Conservation (phyloP, 1,284 basidiomycete species). For the Fomitiporia mediterranea region DNA sequence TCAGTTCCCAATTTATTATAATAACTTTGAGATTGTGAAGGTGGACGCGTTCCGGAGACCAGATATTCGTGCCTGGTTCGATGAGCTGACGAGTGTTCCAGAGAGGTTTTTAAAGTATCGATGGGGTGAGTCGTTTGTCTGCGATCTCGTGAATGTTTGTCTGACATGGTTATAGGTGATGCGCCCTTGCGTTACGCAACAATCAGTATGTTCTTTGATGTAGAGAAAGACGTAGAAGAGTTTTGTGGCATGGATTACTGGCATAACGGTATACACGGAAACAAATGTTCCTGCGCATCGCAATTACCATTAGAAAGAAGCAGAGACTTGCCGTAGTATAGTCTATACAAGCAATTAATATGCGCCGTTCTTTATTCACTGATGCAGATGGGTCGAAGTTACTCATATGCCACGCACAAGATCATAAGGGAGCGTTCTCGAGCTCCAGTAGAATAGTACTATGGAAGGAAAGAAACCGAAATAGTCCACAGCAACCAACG, state of each 20-base stretch:
- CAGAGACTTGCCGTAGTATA: too few relatives aligned
- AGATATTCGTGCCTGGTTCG: slow-evolving; percentile 18
- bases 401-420: neutral
- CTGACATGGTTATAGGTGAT: slow-evolving; percentile 14
- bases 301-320: slow-evolving; percentile 4
- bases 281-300: slow-evolving; percentile 2
- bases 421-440: neutral
- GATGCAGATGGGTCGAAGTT: neutral
- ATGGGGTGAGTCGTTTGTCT: slow-evolving; percentile 18
- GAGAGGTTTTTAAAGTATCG: slow-evolving; percentile 21
- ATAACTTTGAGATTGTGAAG: slow-evolving; percentile 19
- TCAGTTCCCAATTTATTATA: slow-evolving; percentile 18
- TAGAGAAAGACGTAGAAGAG: slow-evolving; percentile 16
- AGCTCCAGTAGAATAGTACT: slow-evolving; percentile 10
- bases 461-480: slow-evolving; percentile 2
- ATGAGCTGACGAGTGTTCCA: slow-evolving; percentile 20
- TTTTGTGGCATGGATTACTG: slow-evolving; percentile 19
- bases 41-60: slow-evolving; percentile 15
- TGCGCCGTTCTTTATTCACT: too few relatives aligned
- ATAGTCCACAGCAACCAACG: neutral
- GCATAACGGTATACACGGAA: slow-evolving; percentile 19
- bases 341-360: too few relatives aligned
- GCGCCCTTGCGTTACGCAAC: slow-evolving; percentile 18
- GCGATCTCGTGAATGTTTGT: too few relatives aligned
- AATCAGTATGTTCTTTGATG: slow-evolving; percentile 19